Conservation (phyloP, 768 basidiomycete species). For the Boletus rubroflammeus region DNA sequence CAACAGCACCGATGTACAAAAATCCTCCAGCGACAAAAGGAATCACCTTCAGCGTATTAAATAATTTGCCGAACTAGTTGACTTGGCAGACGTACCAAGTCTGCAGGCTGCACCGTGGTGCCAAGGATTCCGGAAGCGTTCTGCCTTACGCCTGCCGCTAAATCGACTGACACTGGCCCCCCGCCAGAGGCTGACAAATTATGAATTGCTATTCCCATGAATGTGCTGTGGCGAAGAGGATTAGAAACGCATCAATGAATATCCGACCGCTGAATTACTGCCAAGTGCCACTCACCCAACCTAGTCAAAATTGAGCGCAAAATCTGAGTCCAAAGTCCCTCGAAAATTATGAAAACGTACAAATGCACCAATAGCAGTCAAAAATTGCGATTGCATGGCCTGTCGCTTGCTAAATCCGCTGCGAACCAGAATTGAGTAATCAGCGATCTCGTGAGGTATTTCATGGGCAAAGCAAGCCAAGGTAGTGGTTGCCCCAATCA, state of each 20-base stretch:
- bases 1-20: conserved; percentile 90
- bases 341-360: conserved; percentile 39
- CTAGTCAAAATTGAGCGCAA: conserved; percentile 29
- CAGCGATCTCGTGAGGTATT: conserved; percentile 96
- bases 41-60: conserved; percentile 56
- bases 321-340: conserved; percentile 7
- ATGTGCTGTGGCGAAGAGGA: conserved; percentile 49
- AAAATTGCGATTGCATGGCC: conserved; percentile 90
- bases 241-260: conserved; percentile 1
- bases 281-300: conserved; percentile 30
- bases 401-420: conserved; percentile 89
- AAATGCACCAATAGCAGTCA: conserved; percentile 90
- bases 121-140: conserved; percentile 76
- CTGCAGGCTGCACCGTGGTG: conserved; percentile 73
- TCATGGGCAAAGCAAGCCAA: conserved; percentile 94
- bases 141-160: conserved; percentile 75
- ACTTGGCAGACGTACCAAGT: conserved; percentile 58
- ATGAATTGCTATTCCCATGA: conserved; percentile 85
- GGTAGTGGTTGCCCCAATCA: conserved; percentile 93
- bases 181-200: conserved; percentile 57
- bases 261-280: background rate
- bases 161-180: conserved; percentile 45
- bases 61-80: conserved; percentile 11
- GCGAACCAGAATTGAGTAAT: conserved; percentile 88
- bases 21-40: conserved; percentile 91